Base-by-base conservation (phyloP, 768 basidiomycete genomes). In the Boletus insuetus region DNA sequence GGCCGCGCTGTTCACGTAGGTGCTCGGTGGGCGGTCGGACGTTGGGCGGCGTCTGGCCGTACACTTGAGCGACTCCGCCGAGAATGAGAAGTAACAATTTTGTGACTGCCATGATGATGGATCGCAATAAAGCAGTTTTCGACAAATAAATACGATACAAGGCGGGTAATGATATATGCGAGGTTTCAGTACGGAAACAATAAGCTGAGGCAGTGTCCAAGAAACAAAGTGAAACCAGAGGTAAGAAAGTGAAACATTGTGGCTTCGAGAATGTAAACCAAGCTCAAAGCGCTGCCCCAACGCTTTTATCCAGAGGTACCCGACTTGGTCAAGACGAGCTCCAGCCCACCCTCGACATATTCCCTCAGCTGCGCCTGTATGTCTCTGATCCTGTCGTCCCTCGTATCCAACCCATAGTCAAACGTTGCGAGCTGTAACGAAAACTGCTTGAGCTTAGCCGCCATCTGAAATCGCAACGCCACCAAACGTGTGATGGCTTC, bases 371-470 rank as follows among this genome's bases (percentile, higher is more conserved):
- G 56, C 22, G 51, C 44, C 26, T 45, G 47, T 19, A 65, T 37
- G 31, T 66, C 48, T 19, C 32, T 42, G 24, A 70, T 72, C 51
- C 56, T 72, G 35, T 58, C 59, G 42, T 70, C 70, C 51, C 70
- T 45, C 38, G 42, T 63, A 38, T 70, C 69, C 46, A 59, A 19
- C 34, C 70, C 69, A 43, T 72, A 69, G 54, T 69, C 64, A 31
- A 69, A 70, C 34, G 59, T 51, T 13, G 59, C 67, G 24, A 72
- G 38, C 46, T 72, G 69, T 39, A 70, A 19, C 37, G 54, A 50
- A 40, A 70, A 67, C 39, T 22, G 49, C 46, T 44, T 59, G 16
- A 70, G 55, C 35, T 24, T 54, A 12, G 54, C 54, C 22, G 40
- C 52, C 14, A 46, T 22, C 22, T 17, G 41, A 39, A 53, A 58